Conservation (phyloP, 768 basidiomycete species). For the Collybiopsis confluens region DNA sequence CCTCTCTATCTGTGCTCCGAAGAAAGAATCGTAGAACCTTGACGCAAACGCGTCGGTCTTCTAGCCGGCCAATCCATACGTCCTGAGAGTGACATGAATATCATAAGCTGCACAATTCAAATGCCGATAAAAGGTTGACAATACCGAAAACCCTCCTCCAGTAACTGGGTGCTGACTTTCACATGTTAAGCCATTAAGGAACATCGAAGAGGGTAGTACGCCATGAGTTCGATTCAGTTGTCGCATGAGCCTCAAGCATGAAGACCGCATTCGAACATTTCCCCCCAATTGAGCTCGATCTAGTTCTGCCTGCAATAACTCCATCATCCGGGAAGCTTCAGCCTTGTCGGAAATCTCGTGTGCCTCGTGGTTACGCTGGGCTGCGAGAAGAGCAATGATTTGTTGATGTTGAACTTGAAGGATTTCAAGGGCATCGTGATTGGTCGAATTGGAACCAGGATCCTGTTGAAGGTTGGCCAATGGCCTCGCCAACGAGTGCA, state of each 20-base stretch:
- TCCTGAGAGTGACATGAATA: not conserved
- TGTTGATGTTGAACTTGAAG: too few species aligned
- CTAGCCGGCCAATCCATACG: constrained; percentile 7
- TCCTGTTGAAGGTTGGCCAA: too few species aligned
- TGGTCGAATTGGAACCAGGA: too few species aligned
- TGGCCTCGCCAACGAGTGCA: too few species aligned
- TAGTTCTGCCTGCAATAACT: not conserved
- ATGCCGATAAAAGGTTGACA: not conserved
- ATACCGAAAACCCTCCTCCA: constrained; percentile 8
- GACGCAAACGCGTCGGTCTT: constrained; percentile 4
- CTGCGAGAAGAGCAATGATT: not conserved
- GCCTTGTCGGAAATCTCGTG: not conserved
- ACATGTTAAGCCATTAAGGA: not conserved
- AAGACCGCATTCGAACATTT: not conserved
- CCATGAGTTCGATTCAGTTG: not conserved
- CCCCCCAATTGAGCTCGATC: not conserved
- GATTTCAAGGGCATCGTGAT: too few species aligned
- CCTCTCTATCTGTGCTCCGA: not conserved
- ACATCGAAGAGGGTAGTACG: constrained; percentile 5
- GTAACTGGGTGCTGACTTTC: not conserved
- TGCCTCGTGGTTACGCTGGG: not conserved
- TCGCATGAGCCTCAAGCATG: not conserved
- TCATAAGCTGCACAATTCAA: not conserved
- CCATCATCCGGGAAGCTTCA: not conserved
- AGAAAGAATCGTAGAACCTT: constrained; percentile 11